Percentiles rank a stretch among this genome's conserved stretches.
Conservation (phyloP, 176 grass and related monocot genomes). For the Eragrostis curvula region DNA sequence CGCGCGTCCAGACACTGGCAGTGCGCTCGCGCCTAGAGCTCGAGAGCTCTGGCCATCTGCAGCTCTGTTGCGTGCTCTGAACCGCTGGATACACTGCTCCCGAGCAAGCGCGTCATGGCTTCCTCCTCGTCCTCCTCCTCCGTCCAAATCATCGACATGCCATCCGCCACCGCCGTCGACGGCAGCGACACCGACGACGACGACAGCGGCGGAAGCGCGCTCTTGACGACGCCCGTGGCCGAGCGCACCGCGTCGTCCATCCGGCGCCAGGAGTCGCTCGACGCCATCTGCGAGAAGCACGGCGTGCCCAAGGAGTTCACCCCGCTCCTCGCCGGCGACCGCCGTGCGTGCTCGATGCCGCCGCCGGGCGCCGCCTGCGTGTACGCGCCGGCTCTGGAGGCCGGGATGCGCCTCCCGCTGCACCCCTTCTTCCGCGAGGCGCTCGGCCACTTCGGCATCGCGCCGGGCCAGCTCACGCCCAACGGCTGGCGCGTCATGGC, state of each 20-base stretch:
- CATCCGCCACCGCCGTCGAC: background rate
- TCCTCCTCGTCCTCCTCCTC: background rate
- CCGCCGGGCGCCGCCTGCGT: background rate
- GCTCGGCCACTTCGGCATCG: constrained; percentile 33
- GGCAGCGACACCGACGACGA: background rate
- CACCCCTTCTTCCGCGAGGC: constrained; percentile 21
- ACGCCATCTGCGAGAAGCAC: background rate
- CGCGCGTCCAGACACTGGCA: no score
- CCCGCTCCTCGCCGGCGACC: background rate
- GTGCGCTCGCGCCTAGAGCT: no score
- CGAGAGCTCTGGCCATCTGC: no score
- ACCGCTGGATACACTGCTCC: no score
- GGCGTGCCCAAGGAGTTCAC: background rate
- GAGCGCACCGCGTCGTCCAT: background rate
- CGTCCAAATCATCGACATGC: background rate
- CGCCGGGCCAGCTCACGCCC: constrained; percentile 31
- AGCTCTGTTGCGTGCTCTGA: no score
- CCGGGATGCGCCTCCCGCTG: constrained; percentile 38
- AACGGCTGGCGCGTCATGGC: constrained; percentile 36
- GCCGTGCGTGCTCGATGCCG: constrained; percentile 23
- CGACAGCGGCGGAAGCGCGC: background rate
- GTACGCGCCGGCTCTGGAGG: constrained; percentile 2
- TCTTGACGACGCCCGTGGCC: background rate
- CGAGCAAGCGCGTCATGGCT: background rate
- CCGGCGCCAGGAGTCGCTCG: background rate